Evolutionary conservation across 768 basidiomycete species (phyloP), one percentile per base, ranked within the genome.

Genomic region (Hydnomerulius pinastri): DNA sequence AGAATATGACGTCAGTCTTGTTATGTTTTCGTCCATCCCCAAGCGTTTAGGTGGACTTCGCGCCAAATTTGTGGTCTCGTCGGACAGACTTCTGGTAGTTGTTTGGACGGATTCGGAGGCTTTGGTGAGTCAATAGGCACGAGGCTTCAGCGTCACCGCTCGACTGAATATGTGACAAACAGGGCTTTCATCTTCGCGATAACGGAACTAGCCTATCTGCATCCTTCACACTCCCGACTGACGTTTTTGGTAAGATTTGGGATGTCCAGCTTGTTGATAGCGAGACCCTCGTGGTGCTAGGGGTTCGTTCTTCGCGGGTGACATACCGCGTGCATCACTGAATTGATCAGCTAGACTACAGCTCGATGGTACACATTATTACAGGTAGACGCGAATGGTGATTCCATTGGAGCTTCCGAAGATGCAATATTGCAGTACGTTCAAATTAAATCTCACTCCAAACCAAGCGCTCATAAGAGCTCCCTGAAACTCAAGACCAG

Each of bases 71-170:
- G 48, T 46, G 23, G 52, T 62, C 7, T 43, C 55, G 12, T 57
- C 50, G 18, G 67, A 63, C 35, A 67, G 54, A 17, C 50, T 79
- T 7, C 58, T 71, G 18, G 78, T 74, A 1, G 48, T 82, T 18
- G 69, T 67, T 12, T 85, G 83, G 83, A 73, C 78, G 4, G 67
- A 74, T 23, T 39, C 67, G 10, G 71, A 74, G 18, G 44, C 67
- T 40, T 15, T 48, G 58, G 67, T 68, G 24, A 21, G 66, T 55
- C 21, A 12, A 17, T 11, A 30, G 32, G 17, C 25, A 4, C 10
- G 1, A 25, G 2, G 1, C n/a, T 25, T 2, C 12, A 46, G 24
- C 9, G 4, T n/a, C 13, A 21, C 9, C 4, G n/a, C 8, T 5
- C 12, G 9, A 23, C 17, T 61, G 13, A 53, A 15, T 6, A 6